A percentile compares a stretch with the other conserved stretches of the same genome.
Evolutionary conservation across 2,329 filamentous ascomycete species (phyloP).

Genomic region (Penicillium sp.): DNA sequence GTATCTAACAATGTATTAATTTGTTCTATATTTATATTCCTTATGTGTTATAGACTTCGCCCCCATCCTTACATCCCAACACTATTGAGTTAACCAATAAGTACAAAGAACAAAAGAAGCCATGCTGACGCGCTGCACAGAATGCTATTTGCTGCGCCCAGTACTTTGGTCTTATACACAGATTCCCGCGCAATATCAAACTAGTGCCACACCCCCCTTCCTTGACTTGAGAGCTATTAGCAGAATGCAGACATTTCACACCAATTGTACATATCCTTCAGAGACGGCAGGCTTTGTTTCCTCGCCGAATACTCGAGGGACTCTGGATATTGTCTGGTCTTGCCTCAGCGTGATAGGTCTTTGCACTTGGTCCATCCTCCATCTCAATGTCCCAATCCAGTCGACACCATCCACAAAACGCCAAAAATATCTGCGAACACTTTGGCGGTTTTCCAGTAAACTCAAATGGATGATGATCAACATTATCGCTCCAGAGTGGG

Average conservation of each 20-base stretch:
- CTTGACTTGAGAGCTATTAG: background rate
- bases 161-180: background rate
- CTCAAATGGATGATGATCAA: background rate
- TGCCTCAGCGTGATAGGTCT: too few relatives aligned
- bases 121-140: background rate
- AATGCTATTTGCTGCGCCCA: background rate
- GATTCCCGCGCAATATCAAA: background rate
- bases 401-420: background rate
- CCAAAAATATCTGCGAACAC: background rate
- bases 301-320: too few relatives aligned
- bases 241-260: background rate
- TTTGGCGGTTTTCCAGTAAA: background rate
- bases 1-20: background rate
- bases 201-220: background rate
- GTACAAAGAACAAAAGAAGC: background rate
- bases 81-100: background rate
- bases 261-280: background rate
- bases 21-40: background rate
- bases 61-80: background rate
- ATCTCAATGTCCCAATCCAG: too few relatives aligned
- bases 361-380: too few relatives aligned
- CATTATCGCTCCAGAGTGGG: background rate
- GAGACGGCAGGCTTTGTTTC: constrained; percentile 1
- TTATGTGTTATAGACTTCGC: background rate
- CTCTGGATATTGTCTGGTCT: too few relatives aligned